Conservation (phyloP, 306 rosid genomes). For the Geum urbanum region DNA sequence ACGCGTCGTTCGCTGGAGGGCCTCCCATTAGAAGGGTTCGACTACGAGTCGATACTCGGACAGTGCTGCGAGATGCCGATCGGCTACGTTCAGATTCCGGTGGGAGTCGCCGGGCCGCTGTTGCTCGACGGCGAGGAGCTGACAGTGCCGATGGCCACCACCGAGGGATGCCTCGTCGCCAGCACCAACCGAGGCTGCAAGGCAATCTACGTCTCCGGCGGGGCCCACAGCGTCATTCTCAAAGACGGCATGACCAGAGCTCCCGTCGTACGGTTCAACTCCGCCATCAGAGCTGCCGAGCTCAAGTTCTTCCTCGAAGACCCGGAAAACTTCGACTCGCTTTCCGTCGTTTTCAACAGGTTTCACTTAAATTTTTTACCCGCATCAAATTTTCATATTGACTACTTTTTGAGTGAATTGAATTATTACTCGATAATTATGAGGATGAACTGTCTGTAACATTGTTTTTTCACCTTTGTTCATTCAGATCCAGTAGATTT, state of each 20-base stretch:
- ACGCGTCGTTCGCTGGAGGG: constrained; percentile 26
- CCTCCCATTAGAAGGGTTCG: constrained; percentile 29
- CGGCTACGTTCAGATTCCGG: constrained; percentile 31
- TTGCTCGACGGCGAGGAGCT: constrained; percentile 24
- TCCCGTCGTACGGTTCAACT: constrained; percentile 25
- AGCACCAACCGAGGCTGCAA: constrained; percentile 33
- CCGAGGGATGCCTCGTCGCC: constrained; percentile 34
- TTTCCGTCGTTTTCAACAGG: constrained; percentile 27
- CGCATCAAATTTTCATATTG: neutral
- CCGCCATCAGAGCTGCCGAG: constrained; percentile 20
- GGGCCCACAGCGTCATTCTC: constrained; percentile 21
- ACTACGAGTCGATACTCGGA: constrained; percentile 32
- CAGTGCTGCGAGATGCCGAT: constrained; percentile 38
- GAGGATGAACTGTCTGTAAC: neutral
- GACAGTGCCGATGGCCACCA: constrained; percentile 32
- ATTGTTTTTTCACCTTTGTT: neutral
- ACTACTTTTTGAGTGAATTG: neutral
- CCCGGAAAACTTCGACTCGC: constrained; percentile 24
- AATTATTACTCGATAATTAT: no score
- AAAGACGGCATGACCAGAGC: constrained; percentile 32
- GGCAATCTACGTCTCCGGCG: constrained; percentile 25
- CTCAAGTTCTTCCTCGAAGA: constrained; percentile 32
- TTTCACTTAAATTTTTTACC: neutral
- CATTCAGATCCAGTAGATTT: constrained; percentile 28
- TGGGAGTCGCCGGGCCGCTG: constrained; percentile 30